Evolutionary conservation across 2,329 filamentous ascomycete species (phyloP).

Genomic region (Neonectria magnoliae): DNA sequence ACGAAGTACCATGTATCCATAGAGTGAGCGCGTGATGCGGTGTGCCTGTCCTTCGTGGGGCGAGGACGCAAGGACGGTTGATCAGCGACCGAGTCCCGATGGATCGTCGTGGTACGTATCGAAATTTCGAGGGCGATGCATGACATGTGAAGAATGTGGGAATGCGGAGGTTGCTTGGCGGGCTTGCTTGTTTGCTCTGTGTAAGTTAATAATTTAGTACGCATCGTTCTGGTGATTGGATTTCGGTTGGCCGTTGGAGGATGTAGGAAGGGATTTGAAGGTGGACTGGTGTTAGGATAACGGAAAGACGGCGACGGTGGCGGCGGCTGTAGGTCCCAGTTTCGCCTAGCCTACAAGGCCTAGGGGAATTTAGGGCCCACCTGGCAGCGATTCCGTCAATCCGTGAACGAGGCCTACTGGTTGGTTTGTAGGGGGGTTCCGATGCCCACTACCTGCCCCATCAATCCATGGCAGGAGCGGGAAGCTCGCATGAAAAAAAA

Average conservation of each 20-base stretch:
- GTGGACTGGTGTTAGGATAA: background rate
- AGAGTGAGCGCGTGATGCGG: slow-evolving; percentile 3
- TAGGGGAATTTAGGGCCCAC: slow-evolving; percentile 12
- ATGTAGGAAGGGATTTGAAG: background rate
- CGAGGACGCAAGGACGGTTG: background rate
- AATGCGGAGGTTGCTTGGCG: background rate
- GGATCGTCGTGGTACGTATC: background rate
- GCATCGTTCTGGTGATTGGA: background rate
- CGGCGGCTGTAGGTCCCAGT: slow-evolving; percentile 34
- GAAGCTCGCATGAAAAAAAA: background rate
- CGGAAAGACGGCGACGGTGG: slow-evolving; percentile 15
- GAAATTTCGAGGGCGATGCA: slow-evolving; percentile 3
- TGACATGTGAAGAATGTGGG: slow-evolving; percentile 2
- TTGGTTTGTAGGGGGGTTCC: background rate
- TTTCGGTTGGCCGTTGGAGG: background rate
- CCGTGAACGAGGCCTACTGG: background rate
- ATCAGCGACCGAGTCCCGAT: background rate
- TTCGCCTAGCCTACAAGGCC: slow-evolving; percentile 27
- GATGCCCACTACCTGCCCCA: background rate
- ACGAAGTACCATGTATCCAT: background rate
- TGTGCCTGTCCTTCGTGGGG: slow-evolving; percentile 6
- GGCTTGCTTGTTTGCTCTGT: background rate
- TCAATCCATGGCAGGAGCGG: background rate
- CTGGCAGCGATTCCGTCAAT: background rate
- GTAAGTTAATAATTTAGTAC: no score